These are phyloP conservation scores for Mortierella sp. DNA, from an alignment of 371 early-diverging fungal species.

Conservation along the genomic window DNA sequence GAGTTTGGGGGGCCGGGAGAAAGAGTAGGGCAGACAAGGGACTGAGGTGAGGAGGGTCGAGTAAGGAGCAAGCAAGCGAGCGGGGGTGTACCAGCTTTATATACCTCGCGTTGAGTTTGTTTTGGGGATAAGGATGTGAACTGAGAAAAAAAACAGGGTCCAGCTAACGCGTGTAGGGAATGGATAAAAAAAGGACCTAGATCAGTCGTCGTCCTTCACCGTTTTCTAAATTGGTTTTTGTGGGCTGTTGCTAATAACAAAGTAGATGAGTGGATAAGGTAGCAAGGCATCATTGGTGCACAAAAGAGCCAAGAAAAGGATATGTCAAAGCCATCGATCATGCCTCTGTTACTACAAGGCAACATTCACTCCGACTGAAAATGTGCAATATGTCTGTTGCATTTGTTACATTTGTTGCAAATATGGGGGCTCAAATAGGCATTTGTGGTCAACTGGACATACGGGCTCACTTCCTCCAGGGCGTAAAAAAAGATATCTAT, in stretches of 20 bases:
- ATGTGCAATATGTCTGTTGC: neutral
- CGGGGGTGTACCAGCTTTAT: neutral
- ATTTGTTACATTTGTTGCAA: no score
- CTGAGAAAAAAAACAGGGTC: neutral
- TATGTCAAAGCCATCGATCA: neutral
- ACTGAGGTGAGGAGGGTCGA: neutral
- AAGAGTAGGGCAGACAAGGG: neutral
- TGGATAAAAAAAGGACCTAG: neutral
- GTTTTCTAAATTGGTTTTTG: neutral
- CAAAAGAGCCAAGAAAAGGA: neutral
- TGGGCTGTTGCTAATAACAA: neutral
- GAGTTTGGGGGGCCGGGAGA: no score
- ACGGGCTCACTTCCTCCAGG: neutral
- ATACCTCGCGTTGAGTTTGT: neutral
- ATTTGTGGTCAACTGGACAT: constrained; percentile 3
- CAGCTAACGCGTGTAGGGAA: neutral
- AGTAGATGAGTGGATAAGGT: no score
- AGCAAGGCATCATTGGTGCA: neutral
- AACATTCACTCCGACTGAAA: neutral
- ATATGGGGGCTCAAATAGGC: neutral
- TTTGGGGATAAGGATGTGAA: neutral
- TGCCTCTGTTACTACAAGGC: neutral
- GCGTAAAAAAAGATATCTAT: no score
- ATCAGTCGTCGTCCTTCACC: neutral
- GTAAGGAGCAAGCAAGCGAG: neutral